A percentile compares a stretch with the other conserved stretches of the same genome.
These are phyloP conservation scores for Globisporangium echinulatum DNA, from an alignment of 352 stramenopile genomes.

Conservation along the genomic window DNA sequence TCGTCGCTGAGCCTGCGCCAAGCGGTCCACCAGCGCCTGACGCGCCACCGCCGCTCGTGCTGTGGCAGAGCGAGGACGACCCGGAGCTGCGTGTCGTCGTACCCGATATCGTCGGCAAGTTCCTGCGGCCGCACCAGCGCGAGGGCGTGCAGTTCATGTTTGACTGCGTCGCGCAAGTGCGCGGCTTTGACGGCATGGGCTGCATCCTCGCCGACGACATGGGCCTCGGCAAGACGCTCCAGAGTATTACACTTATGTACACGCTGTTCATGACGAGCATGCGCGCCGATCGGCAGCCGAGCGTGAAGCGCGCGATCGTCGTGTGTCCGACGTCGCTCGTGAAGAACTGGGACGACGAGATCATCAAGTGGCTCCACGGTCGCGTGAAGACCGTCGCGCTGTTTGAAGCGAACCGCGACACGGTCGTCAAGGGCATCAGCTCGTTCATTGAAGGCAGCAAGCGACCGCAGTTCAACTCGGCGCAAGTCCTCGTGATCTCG, in stretches of 20 bases:
- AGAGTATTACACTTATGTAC: slow-evolving; percentile 86
- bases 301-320: slow-evolving; percentile 67
- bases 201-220: slow-evolving; percentile 88
- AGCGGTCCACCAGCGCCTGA: slow-evolving; percentile 19
- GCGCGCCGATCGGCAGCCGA: slow-evolving; percentile 36
- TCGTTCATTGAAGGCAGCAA: slow-evolving; percentile 82
- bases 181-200: slow-evolving; percentile 72
- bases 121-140: slow-evolving; percentile 92
- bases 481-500: slow-evolving; percentile 83
- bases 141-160: slow-evolving; percentile 98
- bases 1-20: slow-evolving; percentile 16
- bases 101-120: slow-evolving; percentile 91
- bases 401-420: slow-evolving; percentile 75
- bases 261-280: slow-evolving; percentile 75
- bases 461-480: slow-evolving; percentile 34
- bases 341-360: slow-evolving; percentile 89
- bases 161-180: slow-evolving; percentile 87
- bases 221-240: slow-evolving; percentile 82
- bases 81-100: slow-evolving; percentile 66
- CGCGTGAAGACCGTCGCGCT: slow-evolving; percentile 78
- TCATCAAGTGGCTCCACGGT: slow-evolving; percentile 84
- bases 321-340: slow-evolving; percentile 83
- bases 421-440: slow-evolving; percentile 77
- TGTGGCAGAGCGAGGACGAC: slow-evolving; percentile 74
- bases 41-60: slow-evolving; percentile 57